Evolutionary conservation across 176 grass and related monocot species (phyloP).

Genomic region (Phoenix dactylifera): DNA sequence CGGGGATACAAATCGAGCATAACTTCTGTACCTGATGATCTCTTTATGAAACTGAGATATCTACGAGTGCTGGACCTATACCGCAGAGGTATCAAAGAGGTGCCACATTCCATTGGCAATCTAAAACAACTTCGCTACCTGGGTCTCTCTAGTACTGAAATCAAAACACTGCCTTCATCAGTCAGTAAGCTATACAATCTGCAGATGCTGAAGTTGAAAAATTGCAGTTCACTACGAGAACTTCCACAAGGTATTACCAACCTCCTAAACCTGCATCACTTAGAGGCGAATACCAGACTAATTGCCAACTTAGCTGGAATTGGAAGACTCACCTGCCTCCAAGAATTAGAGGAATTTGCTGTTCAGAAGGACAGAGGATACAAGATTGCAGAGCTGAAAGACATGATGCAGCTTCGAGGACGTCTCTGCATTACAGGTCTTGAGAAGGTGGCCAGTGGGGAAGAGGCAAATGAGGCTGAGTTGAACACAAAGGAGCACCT

Average conservation of each 20-base stretch:
- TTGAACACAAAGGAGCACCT: slow-evolving; percentile 20
- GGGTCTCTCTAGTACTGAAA: slow-evolving; percentile 42
- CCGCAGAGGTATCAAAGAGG: slow-evolving; percentile 38
- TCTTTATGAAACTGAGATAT: no score
- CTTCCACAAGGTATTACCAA: slow-evolving; percentile 44
- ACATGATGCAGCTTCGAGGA: slow-evolving; percentile 39
- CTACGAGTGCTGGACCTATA: neutral
- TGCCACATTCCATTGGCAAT: slow-evolving; percentile 56
- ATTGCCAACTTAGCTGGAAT: slow-evolving; percentile 32
- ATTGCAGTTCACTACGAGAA: slow-evolving; percentile 31
- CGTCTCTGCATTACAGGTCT: slow-evolving; percentile 41
- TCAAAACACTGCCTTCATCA: slow-evolving; percentile 39
- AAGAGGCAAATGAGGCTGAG: slow-evolving; percentile 41
- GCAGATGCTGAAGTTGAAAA: slow-evolving; percentile 43
- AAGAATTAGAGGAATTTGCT: slow-evolving; percentile 57
- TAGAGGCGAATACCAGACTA: slow-evolving; percentile 44
- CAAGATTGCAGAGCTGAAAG: slow-evolving; percentile 49
- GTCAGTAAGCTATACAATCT: slow-evolving; percentile 47
- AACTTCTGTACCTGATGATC: no score
- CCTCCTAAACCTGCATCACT: slow-evolving; percentile 49
- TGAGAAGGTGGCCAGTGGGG: slow-evolving; percentile 30
- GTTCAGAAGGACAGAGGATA: slow-evolving; percentile 41
- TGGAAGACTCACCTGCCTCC: slow-evolving; percentile 45
- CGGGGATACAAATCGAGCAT: no score
- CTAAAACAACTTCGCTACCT: slow-evolving; percentile 70